Percentiles rank a stretch among this genome's conserved stretches.
These are phyloP conservation scores for Coemansia aciculifera DNA, from an alignment of 192 early-diverging fungal genomes.

Conservation along the genomic window DNA sequence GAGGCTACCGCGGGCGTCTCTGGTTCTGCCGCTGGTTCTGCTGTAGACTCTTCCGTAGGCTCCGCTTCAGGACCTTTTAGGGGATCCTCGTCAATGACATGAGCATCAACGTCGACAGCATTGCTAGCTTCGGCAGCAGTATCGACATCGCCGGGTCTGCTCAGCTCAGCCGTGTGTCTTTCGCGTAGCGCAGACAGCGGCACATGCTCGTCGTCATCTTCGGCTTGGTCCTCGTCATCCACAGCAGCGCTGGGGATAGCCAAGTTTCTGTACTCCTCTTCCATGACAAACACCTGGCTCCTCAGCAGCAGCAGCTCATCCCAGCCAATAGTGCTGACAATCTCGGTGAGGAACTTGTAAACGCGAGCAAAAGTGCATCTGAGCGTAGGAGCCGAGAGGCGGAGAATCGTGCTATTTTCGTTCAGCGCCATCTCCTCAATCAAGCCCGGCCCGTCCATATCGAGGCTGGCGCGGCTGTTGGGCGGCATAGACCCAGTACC, in stretches of 20 bases:
- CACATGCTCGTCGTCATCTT: slow-evolving; percentile 34
- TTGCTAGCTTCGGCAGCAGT: slow-evolving; percentile 9
- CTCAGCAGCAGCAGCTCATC: slow-evolving; percentile 87
- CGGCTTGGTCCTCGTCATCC: slow-evolving; percentile 41
- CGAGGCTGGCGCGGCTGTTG: slow-evolving; percentile 30
- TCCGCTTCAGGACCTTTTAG: not conserved
- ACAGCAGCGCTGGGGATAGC: slow-evolving; percentile 24
- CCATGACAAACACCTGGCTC: slow-evolving; percentile 97
- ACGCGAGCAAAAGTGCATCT: slow-evolving; percentile 93
- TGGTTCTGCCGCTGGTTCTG: slow-evolving; percentile 1
- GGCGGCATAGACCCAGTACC: slow-evolving; percentile 31
- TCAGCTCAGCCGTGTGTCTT: slow-evolving; percentile 3
- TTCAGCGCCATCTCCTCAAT: slow-evolving; percentile 48
- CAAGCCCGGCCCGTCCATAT: slow-evolving; percentile 39
- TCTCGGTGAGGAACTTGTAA: slow-evolving; percentile 77
- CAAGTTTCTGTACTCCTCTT: slow-evolving; percentile 88
- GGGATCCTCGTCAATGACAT: not conserved
- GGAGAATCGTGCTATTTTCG: slow-evolving; percentile 62
- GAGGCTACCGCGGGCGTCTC: slow-evolving; percentile 5
- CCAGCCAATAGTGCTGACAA: slow-evolving; percentile 90
- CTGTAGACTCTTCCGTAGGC: not conserved
- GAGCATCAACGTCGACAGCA: slow-evolving; percentile 9
- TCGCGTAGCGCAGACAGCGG: slow-evolving; percentile 36
- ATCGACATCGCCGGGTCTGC: not conserved
- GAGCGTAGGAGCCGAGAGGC: slow-evolving; percentile 85